Conservation (phyloP, 768 basidiomycete species). For the Exsudoporus frostii region DNA sequence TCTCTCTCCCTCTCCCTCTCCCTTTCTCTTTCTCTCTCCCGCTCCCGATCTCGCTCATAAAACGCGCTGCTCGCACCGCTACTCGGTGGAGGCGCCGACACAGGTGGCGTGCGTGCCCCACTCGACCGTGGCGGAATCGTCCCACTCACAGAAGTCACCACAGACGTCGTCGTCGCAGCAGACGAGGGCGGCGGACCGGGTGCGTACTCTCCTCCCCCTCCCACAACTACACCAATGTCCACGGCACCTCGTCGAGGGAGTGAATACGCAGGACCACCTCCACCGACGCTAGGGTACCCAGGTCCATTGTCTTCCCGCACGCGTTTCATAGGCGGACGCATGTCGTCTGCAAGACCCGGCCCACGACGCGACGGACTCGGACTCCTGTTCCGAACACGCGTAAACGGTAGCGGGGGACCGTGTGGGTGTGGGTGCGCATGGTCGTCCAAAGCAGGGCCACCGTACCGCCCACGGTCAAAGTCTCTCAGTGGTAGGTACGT, state of each 20-base stretch:
- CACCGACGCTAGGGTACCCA: conserved; percentile 5
- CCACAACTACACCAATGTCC: not conserved
- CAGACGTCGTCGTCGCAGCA: conserved; percentile 4
- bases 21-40: conserved; percentile 13
- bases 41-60: conserved; percentile 29
- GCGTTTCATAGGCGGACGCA: conserved; percentile 45
- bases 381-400: conserved; percentile 46
- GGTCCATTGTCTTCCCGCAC: conserved; percentile 41
- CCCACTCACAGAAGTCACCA: not conserved
- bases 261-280: conserved; percentile 25
- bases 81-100: conserved; percentile 23
- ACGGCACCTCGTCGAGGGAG: conserved; percentile 23
- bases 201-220: conserved; percentile 17
- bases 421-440: conserved; percentile 6
- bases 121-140: conserved; percentile 3
- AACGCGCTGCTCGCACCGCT: conserved; percentile 25
- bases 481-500: conserved; percentile 26
- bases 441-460: conserved; percentile 9
- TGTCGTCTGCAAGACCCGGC: conserved; percentile 32
- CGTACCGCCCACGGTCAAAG: conserved; percentile 30
- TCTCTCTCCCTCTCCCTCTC: conserved; percentile 10
- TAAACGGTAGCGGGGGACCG: conserved; percentile 24
- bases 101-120: conserved; percentile 21
- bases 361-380: conserved; percentile 38
- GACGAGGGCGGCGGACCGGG: conserved; percentile 23